These are phyloP conservation scores for Liquidambar formosana DNA, from an alignment of 164 flowering plant genomes.

Conservation along the genomic window DNA sequence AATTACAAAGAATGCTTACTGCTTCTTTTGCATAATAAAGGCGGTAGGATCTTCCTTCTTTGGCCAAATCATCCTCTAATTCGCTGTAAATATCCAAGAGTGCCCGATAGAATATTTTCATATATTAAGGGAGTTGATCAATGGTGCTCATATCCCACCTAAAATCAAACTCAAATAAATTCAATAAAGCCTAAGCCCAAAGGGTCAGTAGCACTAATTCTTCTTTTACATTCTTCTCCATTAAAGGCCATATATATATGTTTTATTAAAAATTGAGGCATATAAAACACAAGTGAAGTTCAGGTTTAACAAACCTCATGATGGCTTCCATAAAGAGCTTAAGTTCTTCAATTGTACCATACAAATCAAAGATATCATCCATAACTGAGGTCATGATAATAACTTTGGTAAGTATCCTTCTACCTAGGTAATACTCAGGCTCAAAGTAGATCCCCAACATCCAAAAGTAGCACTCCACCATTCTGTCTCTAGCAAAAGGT, in stretches of 20 bases:
- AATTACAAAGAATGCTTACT: no score
- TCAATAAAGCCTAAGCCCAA: no score
- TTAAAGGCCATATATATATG: no score
- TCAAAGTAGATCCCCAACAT: constrained; percentile 21
- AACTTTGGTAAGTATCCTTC: no score
- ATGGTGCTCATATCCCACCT: constrained; percentile 23
- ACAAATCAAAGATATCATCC: constrained; percentile 12
- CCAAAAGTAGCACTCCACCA: constrained; percentile 48
- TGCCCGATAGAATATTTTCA: constrained; percentile 20
- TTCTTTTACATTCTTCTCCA: no score
- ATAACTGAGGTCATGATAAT: no score
- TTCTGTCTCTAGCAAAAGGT: constrained; percentile 38
- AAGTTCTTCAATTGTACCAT: constrained; percentile 28
- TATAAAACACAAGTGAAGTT: not conserved
- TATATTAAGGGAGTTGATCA: constrained; percentile 25
- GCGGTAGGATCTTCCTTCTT: constrained; percentile 18
- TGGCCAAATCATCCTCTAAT: constrained; percentile 16
- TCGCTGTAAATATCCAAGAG: constrained; percentile 28
- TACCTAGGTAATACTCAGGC: no score
- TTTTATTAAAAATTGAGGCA: not conserved
- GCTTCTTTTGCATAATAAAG: constrained; percentile 16
- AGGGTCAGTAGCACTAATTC: no score
- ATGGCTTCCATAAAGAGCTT: constrained; percentile 25
- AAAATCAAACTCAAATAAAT: constrained; percentile 1
- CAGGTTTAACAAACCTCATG: constrained; percentile 20